Conservation (phyloP, 805 yeast genomes). For the Pichia gijzeniarum region DNA sequence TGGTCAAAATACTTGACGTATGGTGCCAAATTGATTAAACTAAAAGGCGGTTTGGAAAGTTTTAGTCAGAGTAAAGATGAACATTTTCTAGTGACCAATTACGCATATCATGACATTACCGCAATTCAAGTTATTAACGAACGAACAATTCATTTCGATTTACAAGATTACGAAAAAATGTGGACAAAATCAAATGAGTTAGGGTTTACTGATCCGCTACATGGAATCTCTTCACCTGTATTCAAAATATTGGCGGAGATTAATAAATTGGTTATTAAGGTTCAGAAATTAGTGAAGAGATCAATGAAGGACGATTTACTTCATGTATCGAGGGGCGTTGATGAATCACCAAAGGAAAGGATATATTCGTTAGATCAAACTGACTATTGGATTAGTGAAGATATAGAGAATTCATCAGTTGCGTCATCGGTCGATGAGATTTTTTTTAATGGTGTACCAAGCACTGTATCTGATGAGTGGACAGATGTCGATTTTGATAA, state of each 20-base stretch:
- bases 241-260: slow-evolving; percentile 64
- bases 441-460: slow-evolving; percentile 4
- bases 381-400: slow-evolving; percentile 7
- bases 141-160: slow-evolving; percentile 59
- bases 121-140: slow-evolving; percentile 54
- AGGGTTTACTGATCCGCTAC: slow-evolving; percentile 57
- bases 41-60: slow-evolving; percentile 53
- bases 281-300: slow-evolving; percentile 34
- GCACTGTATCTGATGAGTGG: slow-evolving; percentile 13
- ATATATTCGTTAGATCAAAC: slow-evolving; percentile 8
- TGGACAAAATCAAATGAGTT: slow-evolving; percentile 34
- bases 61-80: slow-evolving; percentile 51
- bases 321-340: neutral
- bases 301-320: slow-evolving; percentile 14
- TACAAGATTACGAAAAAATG: slow-evolving; percentile 51
- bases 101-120: slow-evolving; percentile 74
- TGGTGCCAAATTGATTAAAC: slow-evolving; percentile 57
- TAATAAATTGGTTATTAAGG: slow-evolving; percentile 49
- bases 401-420: slow-evolving; percentile 13
- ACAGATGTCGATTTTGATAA: slow-evolving; percentile 16
- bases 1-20: slow-evolving; percentile 64
- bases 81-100: slow-evolving; percentile 69
- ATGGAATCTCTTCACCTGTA: slow-evolving; percentile 68
- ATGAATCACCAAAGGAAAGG: slow-evolving; percentile 6
- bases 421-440: slow-evolving; percentile 15